phyloP scores from a whole-genome alignment of 2,329 filamentous ascomycete genomes.

The Colletotrichum eremochloae region DNA sequence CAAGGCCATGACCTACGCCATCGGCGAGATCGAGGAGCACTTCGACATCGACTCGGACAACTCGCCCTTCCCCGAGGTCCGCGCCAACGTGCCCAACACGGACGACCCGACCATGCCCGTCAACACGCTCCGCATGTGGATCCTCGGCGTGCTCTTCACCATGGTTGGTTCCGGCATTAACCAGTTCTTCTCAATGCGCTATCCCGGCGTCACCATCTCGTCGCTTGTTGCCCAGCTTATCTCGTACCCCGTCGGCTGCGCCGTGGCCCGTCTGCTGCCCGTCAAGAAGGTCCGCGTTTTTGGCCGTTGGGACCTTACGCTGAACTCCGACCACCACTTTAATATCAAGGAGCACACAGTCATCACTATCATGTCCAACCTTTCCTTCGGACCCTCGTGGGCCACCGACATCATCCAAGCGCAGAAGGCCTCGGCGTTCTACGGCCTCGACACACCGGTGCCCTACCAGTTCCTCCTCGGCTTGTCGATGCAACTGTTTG shows the following conservation, averaged over 20 bases:
- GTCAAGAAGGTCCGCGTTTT: slow-evolving; percentile 49
- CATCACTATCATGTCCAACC: slow-evolving; percentile 67
- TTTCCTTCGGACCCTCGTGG: slow-evolving; percentile 56
- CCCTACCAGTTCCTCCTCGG: slow-evolving; percentile 60
- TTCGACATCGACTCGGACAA: slow-evolving; percentile 45
- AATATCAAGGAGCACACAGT: slow-evolving; percentile 67
- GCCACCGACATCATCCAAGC: slow-evolving; percentile 59
- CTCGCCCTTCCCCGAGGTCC: slow-evolving; percentile 54
- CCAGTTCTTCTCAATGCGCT: slow-evolving; percentile 55
- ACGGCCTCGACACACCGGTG: slow-evolving; percentile 55
- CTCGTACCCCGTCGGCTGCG: slow-evolving; percentile 53
- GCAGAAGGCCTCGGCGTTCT: slow-evolving; percentile 59
- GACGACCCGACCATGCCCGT: slow-evolving; percentile 53
- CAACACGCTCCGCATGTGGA: slow-evolving; percentile 54
- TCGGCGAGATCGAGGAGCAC: slow-evolving; percentile 32
- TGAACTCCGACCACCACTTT: slow-evolving; percentile 63
- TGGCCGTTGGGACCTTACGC: slow-evolving; percentile 51
- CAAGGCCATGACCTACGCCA: slow-evolving; percentile 32
- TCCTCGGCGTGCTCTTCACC: slow-evolving; percentile 51
- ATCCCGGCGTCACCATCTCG: slow-evolving; percentile 53
- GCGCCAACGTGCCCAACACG: slow-evolving; percentile 56
- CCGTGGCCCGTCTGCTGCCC: slow-evolving; percentile 52
- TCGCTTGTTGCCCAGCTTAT: slow-evolving; percentile 55
- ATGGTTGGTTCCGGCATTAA: slow-evolving; percentile 51
- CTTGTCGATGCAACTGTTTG: slow-evolving; percentile 61